Evolutionary conservation across 208 protist genomes (phyloP), one percentile per base, ranked within the genome.

Genomic region (Leptomonas seymouri): DNA sequence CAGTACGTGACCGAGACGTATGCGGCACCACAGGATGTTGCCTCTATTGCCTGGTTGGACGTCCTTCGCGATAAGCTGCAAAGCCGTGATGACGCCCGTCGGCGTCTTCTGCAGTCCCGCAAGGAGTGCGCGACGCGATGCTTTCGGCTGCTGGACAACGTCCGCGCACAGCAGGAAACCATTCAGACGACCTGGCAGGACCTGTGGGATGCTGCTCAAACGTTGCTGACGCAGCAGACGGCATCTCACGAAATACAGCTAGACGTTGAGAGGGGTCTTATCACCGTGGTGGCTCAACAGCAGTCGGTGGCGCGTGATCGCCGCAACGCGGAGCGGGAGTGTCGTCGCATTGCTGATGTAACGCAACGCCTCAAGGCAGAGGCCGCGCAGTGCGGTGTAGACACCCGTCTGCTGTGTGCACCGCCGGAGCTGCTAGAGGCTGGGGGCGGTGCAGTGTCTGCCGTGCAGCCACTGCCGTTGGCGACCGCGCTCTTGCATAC

Each of bases 1-100:
- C 21, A 48, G 25, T 67, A 56, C 45, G 41, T 42, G 20, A 45
- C 46, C 9, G 78, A 81, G 46, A 76, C 85, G 50, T 65, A 80
- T 74, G 72, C 75, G 39, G 65, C 67, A 53, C 76, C 87, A 25
- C 60, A 74, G 41, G 66, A 80, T 21, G 64, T 78, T 1, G 67
- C 66, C 11, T 74, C 80, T 23, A 77, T 79, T 39, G 55, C 77
- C 0, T 55, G 80, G 16, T 45, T 87, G 21, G 74, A 88, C 51
- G 62, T 71, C 3, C 25, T 93, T 31, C 44, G 57, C 15, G 55
- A 66, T 27, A 74, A 57, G 53, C 63, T 88, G 39, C 71, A 60
- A 18, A 74, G 65, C 49, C 71, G 66, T 15, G 57, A 77, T 60
- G 78, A 57, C 36, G 57, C 16, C 31, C 63, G 60, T 31, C 57